Evolutionary conservation across 495 filamentous ascomycete genomes (phyloP), one percentile per base, ranked within the genome.

Genomic region (Penicillium desertorum): DNA sequence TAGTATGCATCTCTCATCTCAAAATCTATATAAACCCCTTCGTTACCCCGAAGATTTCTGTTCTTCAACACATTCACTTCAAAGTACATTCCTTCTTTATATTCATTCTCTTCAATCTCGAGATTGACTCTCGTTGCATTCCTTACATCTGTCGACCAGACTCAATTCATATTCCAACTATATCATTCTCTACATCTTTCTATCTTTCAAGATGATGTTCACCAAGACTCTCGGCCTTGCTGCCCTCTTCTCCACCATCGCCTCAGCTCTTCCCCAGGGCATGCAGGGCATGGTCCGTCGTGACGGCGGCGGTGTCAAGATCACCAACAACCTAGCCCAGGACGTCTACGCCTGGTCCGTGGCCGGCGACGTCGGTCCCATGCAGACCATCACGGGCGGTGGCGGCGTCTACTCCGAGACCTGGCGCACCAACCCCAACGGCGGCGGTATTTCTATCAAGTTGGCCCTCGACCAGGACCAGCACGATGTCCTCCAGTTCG

Each of bases 391-490:
- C 25, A 27, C 51, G 22, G 57, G 70, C 45, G 47, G 51, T 45
- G 74, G 75, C 25, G 66, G 69, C 36, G 54, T 37, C 57, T 76
- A 73, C 70, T 43, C 32, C 22, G 75, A 78, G 65, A n/a, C 44
- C 55, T 78, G 67, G 68, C 58, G 58, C 16, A 65, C 54, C 67
- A 74, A 72, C 68, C 64, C 73, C 56, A 71, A 68, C 59, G 73
- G 72, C 43, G 74, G 75, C 17, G 75, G 73, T 57, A 55, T 76
- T 51, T 78, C 75, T 45, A 78, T 78, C 71, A 78, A 78, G 67
- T 58, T 78, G 19, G 56, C 72, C 44, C 69, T 67, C 54, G 54
- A 63, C 39, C 58, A 45, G 14, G 59, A 61, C 42, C 64, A 67
- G 58, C n/a, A 45, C 60, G 67, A 70, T 47, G 68, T 78, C n/a